Evolutionary conservation across 345 rosid genomes (phyloP).

Genomic region (Camelina laxa): DNA sequence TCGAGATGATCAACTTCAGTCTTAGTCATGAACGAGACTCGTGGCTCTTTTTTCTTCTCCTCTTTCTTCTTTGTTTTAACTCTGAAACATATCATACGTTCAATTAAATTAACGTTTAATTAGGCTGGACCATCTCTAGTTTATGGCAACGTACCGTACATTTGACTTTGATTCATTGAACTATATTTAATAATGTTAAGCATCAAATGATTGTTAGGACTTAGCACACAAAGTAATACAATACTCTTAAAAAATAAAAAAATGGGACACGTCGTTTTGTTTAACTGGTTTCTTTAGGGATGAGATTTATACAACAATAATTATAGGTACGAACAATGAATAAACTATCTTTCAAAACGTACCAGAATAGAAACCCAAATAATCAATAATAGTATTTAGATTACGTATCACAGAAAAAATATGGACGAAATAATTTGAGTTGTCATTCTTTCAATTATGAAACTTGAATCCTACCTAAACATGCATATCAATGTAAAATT

Average conservation of each 20-base stretch:
- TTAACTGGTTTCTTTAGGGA: slow-evolving; percentile 13
- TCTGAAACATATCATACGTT: slow-evolving; percentile 36
- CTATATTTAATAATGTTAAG: slow-evolving; percentile 5
- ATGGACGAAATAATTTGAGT: background rate
- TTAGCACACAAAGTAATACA: slow-evolving; percentile 7
- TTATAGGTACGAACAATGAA: background rate
- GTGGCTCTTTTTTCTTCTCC: slow-evolving; percentile 67
- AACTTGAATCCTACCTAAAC: background rate
- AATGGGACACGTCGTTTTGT: slow-evolving; percentile 1
- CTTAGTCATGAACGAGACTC: slow-evolving; percentile 82
- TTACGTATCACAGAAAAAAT: background rate
- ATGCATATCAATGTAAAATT: background rate
- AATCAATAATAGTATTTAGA: background rate
- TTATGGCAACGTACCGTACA: slow-evolving; percentile 23
- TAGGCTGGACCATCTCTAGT: slow-evolving; percentile 19
- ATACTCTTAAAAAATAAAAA: background rate
- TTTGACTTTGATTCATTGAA: slow-evolving; percentile 33
- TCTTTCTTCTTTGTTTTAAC: slow-evolving; percentile 59
- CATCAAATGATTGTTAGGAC: slow-evolving; percentile 25
- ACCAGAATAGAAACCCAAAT: background rate
- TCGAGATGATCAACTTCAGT: slow-evolving; percentile 82
- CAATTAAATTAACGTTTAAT: background rate
- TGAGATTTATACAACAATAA: slow-evolving; percentile 1
- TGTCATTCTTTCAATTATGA: slow-evolving; percentile 4
- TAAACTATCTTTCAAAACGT: background rate